These are phyloP conservation scores for Puccinia coronata DNA, from an alignment of 1,284 basidiomycete species.

Conservation along the genomic window DNA sequence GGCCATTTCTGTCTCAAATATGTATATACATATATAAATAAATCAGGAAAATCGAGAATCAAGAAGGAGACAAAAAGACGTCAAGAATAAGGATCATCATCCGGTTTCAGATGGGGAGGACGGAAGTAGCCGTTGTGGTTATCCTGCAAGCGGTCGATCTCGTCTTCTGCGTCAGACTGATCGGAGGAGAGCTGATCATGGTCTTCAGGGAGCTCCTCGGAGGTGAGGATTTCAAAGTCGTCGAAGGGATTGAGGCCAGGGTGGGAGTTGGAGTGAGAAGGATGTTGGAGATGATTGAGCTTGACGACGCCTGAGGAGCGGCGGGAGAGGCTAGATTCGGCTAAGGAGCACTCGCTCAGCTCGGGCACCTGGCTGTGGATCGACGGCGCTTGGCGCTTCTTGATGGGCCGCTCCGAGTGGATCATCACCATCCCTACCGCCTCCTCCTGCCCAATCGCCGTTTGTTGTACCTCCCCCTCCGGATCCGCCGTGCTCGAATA, in stretches of 20 bases:
- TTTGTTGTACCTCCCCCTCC: constrained; percentile 41
- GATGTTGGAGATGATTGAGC: background rate
- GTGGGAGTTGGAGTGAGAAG: background rate
- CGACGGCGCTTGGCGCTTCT: background rate
- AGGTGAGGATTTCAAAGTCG: constrained; percentile 23
- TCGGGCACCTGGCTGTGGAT: background rate
- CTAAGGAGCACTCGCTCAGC: background rate
- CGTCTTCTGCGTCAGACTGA: background rate
- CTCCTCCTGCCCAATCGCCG: constrained; percentile 32
- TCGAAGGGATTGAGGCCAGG: constrained; percentile 6
- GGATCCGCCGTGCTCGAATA: constrained; percentile 46
- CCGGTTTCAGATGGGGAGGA: background rate
- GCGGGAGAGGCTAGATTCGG: background rate
- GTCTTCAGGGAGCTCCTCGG: constrained; percentile 9
- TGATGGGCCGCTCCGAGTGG: background rate
- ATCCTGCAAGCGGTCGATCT: constrained; percentile 29
- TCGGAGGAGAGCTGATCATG: background rate
- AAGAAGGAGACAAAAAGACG: too few relatives aligned
- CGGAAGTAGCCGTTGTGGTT: background rate
- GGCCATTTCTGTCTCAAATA: too few relatives aligned
- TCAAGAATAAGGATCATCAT: too few relatives aligned
- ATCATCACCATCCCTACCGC: constrained; percentile 34
- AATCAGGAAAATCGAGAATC: too few relatives aligned
- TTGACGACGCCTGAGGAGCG: background rate
- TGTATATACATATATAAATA: too few relatives aligned